Conservation (phyloP, 179 eudicot species). For the Beta macrorhiza region DNA sequence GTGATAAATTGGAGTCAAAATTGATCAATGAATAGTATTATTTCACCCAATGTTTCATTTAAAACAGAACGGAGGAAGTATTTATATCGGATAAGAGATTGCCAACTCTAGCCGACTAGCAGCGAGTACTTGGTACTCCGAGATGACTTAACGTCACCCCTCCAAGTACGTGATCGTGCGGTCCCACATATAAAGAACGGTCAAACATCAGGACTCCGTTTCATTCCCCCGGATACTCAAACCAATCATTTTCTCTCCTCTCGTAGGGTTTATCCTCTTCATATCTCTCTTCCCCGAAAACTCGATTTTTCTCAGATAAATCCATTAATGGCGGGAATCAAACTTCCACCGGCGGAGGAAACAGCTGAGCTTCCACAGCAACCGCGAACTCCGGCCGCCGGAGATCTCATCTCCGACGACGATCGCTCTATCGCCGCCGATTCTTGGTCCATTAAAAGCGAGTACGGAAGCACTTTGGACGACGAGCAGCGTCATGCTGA, state of each 20-base stretch:
- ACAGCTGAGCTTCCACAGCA: constrained; percentile 35
- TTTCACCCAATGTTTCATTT: no score
- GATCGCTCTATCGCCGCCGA: constrained; percentile 93
- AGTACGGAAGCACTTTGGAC: constrained; percentile 89
- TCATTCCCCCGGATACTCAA: constrained; percentile 9
- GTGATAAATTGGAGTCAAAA: no score
- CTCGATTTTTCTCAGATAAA: not conserved
- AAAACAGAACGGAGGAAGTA: no score
- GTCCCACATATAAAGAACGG: not conserved
- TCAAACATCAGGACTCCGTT: not conserved
- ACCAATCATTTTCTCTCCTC: constrained; percentile 7
- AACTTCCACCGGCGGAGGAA: constrained; percentile 45
- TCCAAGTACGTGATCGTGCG: not conserved
- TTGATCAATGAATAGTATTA: no score
- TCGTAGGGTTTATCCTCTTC: constrained; percentile 21
- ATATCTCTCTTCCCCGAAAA: not conserved
- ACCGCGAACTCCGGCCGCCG: constrained; percentile 44
- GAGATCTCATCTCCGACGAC: constrained; percentile 89
- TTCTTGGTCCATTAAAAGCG: constrained; percentile 96
- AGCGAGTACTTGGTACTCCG: not conserved
- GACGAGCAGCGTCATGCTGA: constrained; percentile 98
- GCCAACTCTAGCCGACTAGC: no score
- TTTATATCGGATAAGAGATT: no score
- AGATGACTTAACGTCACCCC: not conserved
- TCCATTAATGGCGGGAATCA: constrained; percentile 48